These are phyloP conservation scores for Volvox reticuliferus DNA, from an alignment of 139 green algal species.

Conservation along the genomic window DNA sequence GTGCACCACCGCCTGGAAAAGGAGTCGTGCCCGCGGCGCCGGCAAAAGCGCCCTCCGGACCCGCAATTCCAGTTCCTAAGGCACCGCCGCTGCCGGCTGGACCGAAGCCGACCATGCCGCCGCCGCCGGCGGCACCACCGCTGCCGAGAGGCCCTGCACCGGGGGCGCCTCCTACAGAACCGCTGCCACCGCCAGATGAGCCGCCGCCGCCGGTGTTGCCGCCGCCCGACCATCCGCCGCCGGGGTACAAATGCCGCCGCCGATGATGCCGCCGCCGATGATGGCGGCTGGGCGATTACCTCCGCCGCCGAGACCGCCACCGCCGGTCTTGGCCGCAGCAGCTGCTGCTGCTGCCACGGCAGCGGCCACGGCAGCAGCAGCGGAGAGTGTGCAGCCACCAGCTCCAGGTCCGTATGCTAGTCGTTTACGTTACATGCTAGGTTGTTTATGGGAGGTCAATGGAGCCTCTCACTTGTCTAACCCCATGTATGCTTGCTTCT, in stretches of 20 bases:
- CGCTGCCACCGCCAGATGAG: constrained; percentile 34
- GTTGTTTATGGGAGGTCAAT: too few relatives aligned
- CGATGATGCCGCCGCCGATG: constrained; percentile 5
- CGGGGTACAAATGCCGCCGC: constrained; percentile 41
- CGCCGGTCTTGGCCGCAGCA: constrained; percentile 39
- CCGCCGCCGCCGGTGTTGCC: constrained; percentile 56
- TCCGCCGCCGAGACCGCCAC: constrained; percentile 35
- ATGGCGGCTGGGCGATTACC: not conserved
- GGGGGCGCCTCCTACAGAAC: not conserved
- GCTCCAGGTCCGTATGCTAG: constrained; percentile 2
- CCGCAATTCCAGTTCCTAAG: constrained; percentile 71
- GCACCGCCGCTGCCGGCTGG: constrained; percentile 76
- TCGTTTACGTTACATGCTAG: too few relatives aligned
- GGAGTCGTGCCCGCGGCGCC: constrained; percentile 32
- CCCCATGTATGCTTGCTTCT: too few relatives aligned
- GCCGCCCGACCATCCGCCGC: constrained; percentile 51
- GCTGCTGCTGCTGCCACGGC: not conserved
- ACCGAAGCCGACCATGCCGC: constrained; percentile 57
- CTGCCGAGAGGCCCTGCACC: constrained; percentile 49
- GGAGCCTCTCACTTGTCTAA: too few relatives aligned
- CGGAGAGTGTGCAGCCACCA: not conserved
- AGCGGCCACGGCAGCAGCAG: not conserved
- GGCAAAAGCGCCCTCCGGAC: constrained; percentile 13
- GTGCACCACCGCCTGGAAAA: constrained; percentile 70
- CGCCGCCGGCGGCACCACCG: constrained; percentile 58